Percentiles rank a stretch among this genome's conserved stretches.
These are phyloP conservation scores for Claviceps purpurea DNA, from an alignment of 2,329 filamentous ascomycete species.

Conservation along the genomic window DNA sequence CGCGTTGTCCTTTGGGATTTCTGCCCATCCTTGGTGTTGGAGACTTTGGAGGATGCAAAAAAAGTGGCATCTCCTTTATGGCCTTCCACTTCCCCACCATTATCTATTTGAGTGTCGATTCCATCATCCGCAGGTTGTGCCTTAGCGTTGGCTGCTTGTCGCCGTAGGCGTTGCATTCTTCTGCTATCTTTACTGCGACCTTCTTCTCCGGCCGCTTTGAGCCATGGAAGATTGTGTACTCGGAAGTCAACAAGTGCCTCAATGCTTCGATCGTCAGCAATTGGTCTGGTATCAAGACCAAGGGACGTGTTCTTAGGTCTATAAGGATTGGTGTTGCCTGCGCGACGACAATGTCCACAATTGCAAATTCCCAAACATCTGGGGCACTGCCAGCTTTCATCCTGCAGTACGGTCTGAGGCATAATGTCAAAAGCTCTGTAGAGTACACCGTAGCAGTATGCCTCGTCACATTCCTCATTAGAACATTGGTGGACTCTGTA, in stretches of 20 bases:
- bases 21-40: background rate
- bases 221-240: conserved; percentile 74
- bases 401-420: conserved; percentile 70
- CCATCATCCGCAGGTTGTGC: conserved; percentile 28
- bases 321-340: conserved; percentile 58
- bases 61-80: background rate
- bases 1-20: background rate
- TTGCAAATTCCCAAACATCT: conserved; percentile 79
- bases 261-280: conserved; percentile 83
- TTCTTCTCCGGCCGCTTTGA: conserved; percentile 48
- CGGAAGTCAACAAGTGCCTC: conserved; percentile 86
- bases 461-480: conserved; percentile 51
- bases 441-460: conserved; percentile 86
- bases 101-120: conserved; percentile 13
- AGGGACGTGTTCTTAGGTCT: conserved; percentile 76
- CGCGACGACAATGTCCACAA: conserved; percentile 62
- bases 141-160: conserved; percentile 44
- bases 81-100: conserved; percentile 8
- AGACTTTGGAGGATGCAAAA: background rate
- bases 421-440: conserved; percentile 85
- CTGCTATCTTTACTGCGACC: conserved; percentile 42
- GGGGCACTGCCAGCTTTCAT: conserved; percentile 76
- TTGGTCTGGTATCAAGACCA: conserved; percentile 78
- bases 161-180: conserved; percentile 41
- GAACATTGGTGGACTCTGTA: conserved; percentile 81